Base-by-base conservation (phyloP, 2,329 filamentous ascomycete genomes). In the Aureobasidium sp. region DNA sequence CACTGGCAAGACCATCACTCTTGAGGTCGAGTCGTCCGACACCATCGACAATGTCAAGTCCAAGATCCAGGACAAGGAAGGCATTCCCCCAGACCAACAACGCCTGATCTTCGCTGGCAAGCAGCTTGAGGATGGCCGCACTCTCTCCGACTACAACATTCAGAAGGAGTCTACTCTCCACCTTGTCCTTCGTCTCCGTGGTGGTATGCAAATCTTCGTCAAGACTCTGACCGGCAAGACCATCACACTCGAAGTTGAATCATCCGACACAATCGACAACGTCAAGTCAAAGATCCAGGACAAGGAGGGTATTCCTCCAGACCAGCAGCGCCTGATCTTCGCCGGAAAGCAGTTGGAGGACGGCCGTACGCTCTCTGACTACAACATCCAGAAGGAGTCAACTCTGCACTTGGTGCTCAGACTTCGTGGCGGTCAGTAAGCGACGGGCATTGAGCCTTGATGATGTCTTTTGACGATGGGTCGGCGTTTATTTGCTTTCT, bases 211-310 rank as follows among this genome's bases (percentile, higher is more conserved):
- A 58, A 68, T 68, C 86, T 97, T 96, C 88, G 92, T 96, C 83
- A 97, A 96, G 88, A 96, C 92, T 85, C 90, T 96, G 77, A 96
- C 92, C 84, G 92, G 92, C 82, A 97, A 96, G 89, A 97, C 92
- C 80, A 96, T 96, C 85, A 96, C 92, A 80, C 87, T 96, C 74
- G 91, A 96, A 87, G 91, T 96, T 78, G 91, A 96, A 87, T 96
- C 91, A 75, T 91, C 88, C 77, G 92, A 96, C 82, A 96, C 92
- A 74, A 96, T 97, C 83, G 92, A 97, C 87, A 96, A 96, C 85
- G 92, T 97, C 81, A 97, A 97, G 87, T 87, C 87, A 81, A 96
- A 96, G 88, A 96, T 96, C 79, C 91, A 96, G 82, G 91, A 96
- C 81, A 96, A 96, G 89, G 92, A 96, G 83, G 92, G 91, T 73